Evolutionary conservation across 176 grass and related monocot genomes (phyloP).

Genomic region (Rhynchospora pubera): DNA sequence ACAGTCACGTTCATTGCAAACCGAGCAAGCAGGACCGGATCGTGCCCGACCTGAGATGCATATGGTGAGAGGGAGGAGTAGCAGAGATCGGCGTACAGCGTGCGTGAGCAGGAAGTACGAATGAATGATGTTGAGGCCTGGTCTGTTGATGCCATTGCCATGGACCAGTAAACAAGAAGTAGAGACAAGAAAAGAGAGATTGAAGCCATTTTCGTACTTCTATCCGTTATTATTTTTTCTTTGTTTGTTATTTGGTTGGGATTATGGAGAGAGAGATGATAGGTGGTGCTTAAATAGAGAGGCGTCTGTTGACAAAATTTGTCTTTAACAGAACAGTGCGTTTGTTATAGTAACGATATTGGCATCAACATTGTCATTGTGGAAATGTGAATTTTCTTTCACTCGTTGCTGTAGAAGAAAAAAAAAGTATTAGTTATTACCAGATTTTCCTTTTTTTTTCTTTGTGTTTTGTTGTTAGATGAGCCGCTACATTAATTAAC

Average conservation of each 20-base stretch:
- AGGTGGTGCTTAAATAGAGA: neutral
- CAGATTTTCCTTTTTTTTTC: too few relatives aligned
- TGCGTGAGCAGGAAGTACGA: neutral
- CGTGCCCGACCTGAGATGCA: conserved; percentile 17
- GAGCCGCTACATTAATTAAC: neutral
- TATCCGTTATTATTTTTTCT: neutral
- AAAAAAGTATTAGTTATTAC: too few relatives aligned
- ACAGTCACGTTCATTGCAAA: conserved; percentile 30
- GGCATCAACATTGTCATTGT: neutral
- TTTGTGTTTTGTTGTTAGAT: too few relatives aligned
- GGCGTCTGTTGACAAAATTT: neutral
- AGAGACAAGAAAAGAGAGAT: conserved; percentile 1
- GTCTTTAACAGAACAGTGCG: neutral
- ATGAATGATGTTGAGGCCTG: conserved; percentile 15
- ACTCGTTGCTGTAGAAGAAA: too few relatives aligned
- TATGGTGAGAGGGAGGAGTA: conserved; percentile 35
- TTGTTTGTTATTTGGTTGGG: neutral
- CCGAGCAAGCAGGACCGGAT: conserved; percentile 34
- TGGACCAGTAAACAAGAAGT: neutral
- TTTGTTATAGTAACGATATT: neutral
- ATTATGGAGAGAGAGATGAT: neutral
- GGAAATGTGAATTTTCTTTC: too few relatives aligned
- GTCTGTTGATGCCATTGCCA: neutral
- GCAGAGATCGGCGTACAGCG: conserved; percentile 27
- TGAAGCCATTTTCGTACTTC: conserved; percentile 4